Base-by-base conservation (phyloP, 2,329 filamentous ascomycete genomes). In the Epichloe glyceriae region DNA sequence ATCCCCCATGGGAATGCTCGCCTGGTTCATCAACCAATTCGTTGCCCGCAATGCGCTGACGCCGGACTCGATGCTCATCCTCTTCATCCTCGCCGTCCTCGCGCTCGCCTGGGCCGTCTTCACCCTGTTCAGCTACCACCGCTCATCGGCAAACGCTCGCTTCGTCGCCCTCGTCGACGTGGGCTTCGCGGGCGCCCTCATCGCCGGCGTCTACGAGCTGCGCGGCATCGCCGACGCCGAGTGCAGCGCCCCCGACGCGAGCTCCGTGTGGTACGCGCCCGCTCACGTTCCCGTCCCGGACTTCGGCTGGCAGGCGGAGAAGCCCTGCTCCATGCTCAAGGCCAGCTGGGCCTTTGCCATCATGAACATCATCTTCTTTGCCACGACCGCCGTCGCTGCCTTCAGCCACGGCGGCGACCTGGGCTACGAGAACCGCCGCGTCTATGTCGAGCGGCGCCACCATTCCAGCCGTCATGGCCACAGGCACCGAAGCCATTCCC, bases 301-400 rank as follows among this genome's bases (percentile, higher is more conserved):
- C 37, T 73, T 73, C 46, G 69, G 68, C 48, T 74, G 80, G 40
- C 67, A 75, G 49, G 67, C 82, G 38, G 75, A 87, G 67, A 91
- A 91, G 74, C 80, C 81, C 5, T 97, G 91, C 70, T 79, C 85
- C 47, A 93, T 96, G 88, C 79, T 95, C 62, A 97, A 96, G 78
- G 85, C 90, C 1, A 78, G 75, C 57, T 97, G 88, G 69, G 91
- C 88, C 3, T 83, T 96, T 58, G 88, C 80, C 46, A 96, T 97
- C 66, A 94, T 96, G 76, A 87, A 93, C 66, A 73, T 74, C 57
- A 71, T 93, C 56, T 83, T 90, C 64, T 95, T 95, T 70, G 83
- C 85, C 65, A 72, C 85, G 62, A 93, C 88, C 3, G 78, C 80
- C 48, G 68, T 91, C 30, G 72, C 93, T 42, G 88, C 89, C 26